Evolutionary conservation across 768 basidiomycete genomes (phyloP), one percentile per base, ranked within the genome.

Genomic region (Hericium rajendrae): DNA sequence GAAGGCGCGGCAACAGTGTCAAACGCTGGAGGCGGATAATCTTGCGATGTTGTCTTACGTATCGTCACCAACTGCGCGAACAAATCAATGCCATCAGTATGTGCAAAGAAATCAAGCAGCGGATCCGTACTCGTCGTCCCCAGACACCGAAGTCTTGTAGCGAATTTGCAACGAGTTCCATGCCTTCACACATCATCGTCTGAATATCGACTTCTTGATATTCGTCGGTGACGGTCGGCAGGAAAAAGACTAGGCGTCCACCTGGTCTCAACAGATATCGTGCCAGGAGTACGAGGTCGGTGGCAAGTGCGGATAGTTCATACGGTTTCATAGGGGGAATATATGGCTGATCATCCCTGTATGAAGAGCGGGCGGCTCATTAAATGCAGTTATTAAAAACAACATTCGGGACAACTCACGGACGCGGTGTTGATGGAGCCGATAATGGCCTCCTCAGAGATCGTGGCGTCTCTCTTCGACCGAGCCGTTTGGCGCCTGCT

Each of bases 81-180:
- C 32, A 32, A 32, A 64, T 18, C 8, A 24, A 22, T 0, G 24
- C 32, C n/a, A 13, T 46, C 57, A n/a, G 28, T 51, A 22, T 28
- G 49, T n/a, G 26, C 22, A 39, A 51, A 24, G 48, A 20, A 58
- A 11, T 22, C 13, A 15, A 41, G 55, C 38, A 39, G 24, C 51
- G 48, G 26, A 22, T n/a, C 73, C 88, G 70, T 66, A 93, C 94
- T 68, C 95, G 72, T 63, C 95, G 76, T 1, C 92, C 94, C 95
- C 95, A 99, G 24, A 85, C 88, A 13, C 94, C 94, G 66, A 97
- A 99, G 64, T 88, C 85, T 70, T 99, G 94, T 60, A 92, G 70
- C 38, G 91, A 94, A 67, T 95, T 94, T 0, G 87, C 86, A 46
- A 94, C 76, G 18, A 98, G 71, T 63, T 84, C 83, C 88, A 98